phyloP scores from a whole-genome alignment of 768 basidiomycete species.

The Mycena pura region DNA sequence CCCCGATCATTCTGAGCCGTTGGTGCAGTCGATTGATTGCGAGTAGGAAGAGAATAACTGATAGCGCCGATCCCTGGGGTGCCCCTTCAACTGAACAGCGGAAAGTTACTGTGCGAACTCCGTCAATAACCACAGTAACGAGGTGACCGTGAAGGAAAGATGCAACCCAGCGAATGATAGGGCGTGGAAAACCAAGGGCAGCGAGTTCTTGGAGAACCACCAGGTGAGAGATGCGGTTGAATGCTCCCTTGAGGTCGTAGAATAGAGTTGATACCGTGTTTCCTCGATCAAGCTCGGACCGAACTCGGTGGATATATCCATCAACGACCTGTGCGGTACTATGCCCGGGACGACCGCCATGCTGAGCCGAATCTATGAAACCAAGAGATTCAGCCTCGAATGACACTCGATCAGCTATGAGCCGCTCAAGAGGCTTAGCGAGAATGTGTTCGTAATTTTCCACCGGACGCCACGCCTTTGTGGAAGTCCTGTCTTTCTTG shows the following conservation, averaged over 20 bases:
- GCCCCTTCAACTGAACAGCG: background rate
- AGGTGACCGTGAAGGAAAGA: background rate
- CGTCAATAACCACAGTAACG: background rate
- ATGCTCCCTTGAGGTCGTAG: background rate
- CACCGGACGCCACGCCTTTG: background rate
- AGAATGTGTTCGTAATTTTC: too few species aligned
- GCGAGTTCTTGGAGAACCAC: background rate
- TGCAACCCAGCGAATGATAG: background rate
- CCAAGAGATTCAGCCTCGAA: background rate
- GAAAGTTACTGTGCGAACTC: background rate
- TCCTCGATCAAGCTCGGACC: background rate
- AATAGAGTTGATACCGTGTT: background rate
- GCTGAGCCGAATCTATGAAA: background rate
- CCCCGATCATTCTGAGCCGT: background rate
- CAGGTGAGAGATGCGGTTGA: background rate
- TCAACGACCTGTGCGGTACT: background rate
- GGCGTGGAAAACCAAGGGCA: background rate
- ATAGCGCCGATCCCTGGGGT: background rate
- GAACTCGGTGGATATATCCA: background rate
- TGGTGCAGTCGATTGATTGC: background rate
- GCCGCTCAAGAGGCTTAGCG: background rate
- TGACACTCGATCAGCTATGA: background rate
- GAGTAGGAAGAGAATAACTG: background rate
- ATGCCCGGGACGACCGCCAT: background rate
- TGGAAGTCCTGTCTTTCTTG: background rate